phyloP scores from a whole-genome alignment of 495 filamentous ascomycete species.

The Glarea lozoyensis region DNA sequence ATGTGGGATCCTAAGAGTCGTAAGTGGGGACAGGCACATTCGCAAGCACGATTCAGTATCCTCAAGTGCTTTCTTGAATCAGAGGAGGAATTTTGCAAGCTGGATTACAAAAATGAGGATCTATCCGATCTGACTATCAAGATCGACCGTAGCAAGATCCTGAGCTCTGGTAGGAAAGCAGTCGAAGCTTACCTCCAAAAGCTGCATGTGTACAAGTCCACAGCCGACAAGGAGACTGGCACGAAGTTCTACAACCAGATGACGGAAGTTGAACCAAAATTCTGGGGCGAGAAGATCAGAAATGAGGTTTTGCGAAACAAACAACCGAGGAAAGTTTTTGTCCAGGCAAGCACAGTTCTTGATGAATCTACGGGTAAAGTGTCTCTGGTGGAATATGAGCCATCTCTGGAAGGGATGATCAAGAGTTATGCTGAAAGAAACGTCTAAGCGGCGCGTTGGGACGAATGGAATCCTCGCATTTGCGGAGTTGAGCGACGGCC shows the following conservation, averaged over 20 bases:
- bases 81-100: constrained; percentile 70
- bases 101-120: constrained; percentile 65
- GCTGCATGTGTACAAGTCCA: constrained; percentile 86
- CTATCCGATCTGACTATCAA: constrained; percentile 71
- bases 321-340: constrained; percentile 90
- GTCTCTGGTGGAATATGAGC: constrained; percentile 80
- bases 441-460: constrained; percentile 30
- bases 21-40: constrained; percentile 95
- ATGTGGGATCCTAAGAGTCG: constrained; percentile 78
- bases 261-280: constrained; percentile 68
- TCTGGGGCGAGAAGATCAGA: constrained; percentile 69
- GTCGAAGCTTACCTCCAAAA: constrained; percentile 88
- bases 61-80: constrained; percentile 80
- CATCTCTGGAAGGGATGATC: constrained; percentile 76
- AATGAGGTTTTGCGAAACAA: constrained; percentile 76
- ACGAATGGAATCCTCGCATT: too few relatives aligned
- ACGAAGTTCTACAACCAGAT: constrained; percentile 72
- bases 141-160: constrained; percentile 77
- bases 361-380: constrained; percentile 55
- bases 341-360: constrained; percentile 79
- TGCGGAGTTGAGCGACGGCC: too few relatives aligned
- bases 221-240: constrained; percentile 70
- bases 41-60: constrained; percentile 90
- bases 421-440: constrained; percentile 81
- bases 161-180: constrained; percentile 53